Evolutionary conservation across 2,329 filamentous ascomycete species (phyloP).

Genomic region (Claviceps humidiphila): DNA sequence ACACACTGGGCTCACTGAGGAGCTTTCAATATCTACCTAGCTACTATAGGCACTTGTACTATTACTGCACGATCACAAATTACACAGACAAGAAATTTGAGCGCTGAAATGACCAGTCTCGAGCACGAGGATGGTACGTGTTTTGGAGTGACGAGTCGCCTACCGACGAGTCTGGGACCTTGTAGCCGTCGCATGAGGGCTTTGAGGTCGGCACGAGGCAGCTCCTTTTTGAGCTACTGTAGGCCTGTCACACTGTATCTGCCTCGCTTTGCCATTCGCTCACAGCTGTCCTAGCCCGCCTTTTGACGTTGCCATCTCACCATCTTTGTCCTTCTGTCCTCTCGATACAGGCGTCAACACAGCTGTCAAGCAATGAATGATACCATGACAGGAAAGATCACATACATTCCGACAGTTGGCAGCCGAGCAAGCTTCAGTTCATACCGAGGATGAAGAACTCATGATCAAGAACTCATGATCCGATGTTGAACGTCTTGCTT

Average conservation of each 20-base stretch:
- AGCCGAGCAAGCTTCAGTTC: neutral
- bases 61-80: neutral
- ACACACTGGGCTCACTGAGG: neutral
- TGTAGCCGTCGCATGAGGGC: neutral
- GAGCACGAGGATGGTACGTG: neutral
- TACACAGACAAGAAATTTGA: neutral
- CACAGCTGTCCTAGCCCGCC: neutral
- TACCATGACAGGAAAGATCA: conserved; percentile 4
- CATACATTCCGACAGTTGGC: conserved; percentile 3
- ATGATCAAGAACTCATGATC: neutral
- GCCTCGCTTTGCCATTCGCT: neutral
- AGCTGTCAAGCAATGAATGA: conserved; percentile 3
- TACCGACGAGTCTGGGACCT: neutral
- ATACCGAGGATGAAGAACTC: neutral
- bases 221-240: neutral
- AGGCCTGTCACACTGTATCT: neutral
- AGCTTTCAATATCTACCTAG: neutral
- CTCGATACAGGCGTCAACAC: conserved; percentile 5
- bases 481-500: neutral
- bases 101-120: neutral
- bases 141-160: no score
- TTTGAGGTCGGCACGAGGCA: neutral
- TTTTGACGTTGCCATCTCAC: neutral
- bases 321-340: neutral
- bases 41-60: neutral